Percentiles rank a stretch among this genome's conserved stretches.
These are phyloP conservation scores for Bipolaris sorokiniana DNA, from an alignment of 2,329 filamentous ascomycete species.

Conservation along the genomic window DNA sequence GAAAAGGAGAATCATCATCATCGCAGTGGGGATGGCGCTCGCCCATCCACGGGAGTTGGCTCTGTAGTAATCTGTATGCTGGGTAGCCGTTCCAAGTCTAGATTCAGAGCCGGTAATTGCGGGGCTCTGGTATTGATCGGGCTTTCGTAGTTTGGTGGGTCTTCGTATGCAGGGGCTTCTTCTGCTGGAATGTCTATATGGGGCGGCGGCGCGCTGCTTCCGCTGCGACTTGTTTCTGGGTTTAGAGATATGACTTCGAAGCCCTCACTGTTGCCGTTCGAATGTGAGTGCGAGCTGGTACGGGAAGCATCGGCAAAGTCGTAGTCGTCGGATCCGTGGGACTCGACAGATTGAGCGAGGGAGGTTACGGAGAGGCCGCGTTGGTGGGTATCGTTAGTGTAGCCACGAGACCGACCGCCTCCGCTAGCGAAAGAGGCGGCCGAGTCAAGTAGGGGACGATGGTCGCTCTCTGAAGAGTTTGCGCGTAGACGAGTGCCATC, in stretches of 20 bases:
- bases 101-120: conserved; percentile 49
- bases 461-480: conserved; percentile 75
- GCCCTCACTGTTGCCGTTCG: conserved; percentile 39
- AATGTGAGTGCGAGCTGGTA: conserved; percentile 24
- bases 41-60: conserved; percentile 27
- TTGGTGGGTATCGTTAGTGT: conserved; percentile 44
- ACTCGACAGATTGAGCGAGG: conserved; percentile 45
- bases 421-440: conserved; percentile 66
- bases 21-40: conserved; percentile 17
- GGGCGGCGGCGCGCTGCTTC: conserved; percentile 29
- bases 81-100: conserved; percentile 50
- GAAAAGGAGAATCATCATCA: background rate
- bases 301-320: conserved; percentile 37
- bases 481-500: conserved; percentile 78
- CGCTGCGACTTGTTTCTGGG: conserved; percentile 36
- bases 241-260: conserved; percentile 53
- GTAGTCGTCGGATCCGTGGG: conserved; percentile 48
- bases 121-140: conserved; percentile 45
- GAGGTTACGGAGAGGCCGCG: conserved; percentile 54
- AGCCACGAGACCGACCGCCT: conserved; percentile 31
- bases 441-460: conserved; percentile 72
- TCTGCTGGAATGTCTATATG: conserved; percentile 39
- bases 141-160: conserved; percentile 57
- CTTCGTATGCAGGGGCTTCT: conserved; percentile 52
- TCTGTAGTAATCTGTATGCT: conserved; percentile 54